Percentiles rank a stretch among this genome's conserved stretches.
phyloP scores from a whole-genome alignment of 106 monocot genomes.

The Amphibolis antarctica region DNA sequence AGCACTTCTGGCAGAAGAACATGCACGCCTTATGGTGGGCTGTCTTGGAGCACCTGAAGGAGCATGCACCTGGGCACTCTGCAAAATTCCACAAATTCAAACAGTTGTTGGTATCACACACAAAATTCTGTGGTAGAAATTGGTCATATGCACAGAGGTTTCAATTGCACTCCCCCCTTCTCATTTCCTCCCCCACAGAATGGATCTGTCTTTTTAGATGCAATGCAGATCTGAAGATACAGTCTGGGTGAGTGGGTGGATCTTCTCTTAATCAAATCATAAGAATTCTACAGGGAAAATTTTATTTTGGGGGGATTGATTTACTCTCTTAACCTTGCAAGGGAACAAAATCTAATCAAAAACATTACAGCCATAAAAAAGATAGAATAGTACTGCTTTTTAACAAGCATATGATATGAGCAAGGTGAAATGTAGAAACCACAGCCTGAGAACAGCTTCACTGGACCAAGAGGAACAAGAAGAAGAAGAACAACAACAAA shows the following conservation, averaged over 20 bases:
- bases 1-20: slow-evolving; percentile 83
- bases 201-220: too few species aligned
- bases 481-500: neutral
- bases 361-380: too few species aligned
- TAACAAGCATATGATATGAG: neutral
- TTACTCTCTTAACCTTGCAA: neutral
- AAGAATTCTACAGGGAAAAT: too few species aligned
- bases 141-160: neutral
- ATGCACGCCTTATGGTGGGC: slow-evolving; percentile 53
- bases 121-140: neutral
- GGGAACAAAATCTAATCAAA: neutral
- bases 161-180: neutral
- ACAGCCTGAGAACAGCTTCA: too few species aligned
- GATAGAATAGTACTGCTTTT: too few species aligned
- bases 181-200: too few species aligned
- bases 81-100: neutral
- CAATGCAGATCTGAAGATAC: too few species aligned
- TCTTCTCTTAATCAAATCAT: too few species aligned
- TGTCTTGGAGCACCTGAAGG: slow-evolving; percentile 53
- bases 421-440: too few species aligned
- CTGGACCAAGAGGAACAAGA: too few species aligned
- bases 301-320: too few species aligned
- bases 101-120: neutral
- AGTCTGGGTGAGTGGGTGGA: too few species aligned
- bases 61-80: slow-evolving; percentile 60